phyloP scores from a whole-genome alignment of 768 basidiomycete species.

The Lentinula guzmanii region DNA sequence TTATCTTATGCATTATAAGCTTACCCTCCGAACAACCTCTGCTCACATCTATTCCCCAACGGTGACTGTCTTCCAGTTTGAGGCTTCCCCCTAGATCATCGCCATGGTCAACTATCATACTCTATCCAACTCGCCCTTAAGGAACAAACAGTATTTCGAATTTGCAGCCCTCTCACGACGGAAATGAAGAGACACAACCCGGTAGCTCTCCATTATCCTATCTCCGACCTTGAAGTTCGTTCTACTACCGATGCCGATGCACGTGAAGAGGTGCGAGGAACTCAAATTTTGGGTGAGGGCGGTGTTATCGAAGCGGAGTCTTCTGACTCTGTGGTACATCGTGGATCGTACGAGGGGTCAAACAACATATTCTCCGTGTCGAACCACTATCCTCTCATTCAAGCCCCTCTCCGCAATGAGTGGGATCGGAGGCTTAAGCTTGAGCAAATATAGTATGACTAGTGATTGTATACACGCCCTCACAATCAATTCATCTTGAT shows the following conservation, averaged over 20 bases:
- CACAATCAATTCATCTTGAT: too few relatives aligned
- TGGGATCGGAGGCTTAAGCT: too few relatives aligned
- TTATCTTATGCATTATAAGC: not conserved
- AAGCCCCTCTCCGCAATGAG: too few relatives aligned
- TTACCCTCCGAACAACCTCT: not conserved
- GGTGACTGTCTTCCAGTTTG: not conserved
- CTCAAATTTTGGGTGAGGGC: not conserved
- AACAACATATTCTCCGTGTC: not conserved
- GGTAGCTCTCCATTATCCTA: not conserved
- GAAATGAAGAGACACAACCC: not conserved
- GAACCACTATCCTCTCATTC: not conserved
- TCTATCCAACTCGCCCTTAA: not conserved
- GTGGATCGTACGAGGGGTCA: not conserved
- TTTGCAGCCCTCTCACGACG: not conserved
- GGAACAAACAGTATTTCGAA: not conserved
- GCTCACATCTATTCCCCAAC: not conserved
- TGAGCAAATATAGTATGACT: too few relatives aligned
- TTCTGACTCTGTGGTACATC: not conserved
- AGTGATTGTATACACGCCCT: too few relatives aligned
- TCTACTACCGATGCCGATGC: not conserved
- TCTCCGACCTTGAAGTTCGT: not conserved
- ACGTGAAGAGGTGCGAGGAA: not conserved
- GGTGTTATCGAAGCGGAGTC: not conserved
- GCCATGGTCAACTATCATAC: not conserved
- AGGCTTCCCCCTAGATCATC: too few relatives aligned